Evolutionary conservation across 257 asterid genomes (phyloP).

Genomic region (Penstemon newberryi): DNA sequence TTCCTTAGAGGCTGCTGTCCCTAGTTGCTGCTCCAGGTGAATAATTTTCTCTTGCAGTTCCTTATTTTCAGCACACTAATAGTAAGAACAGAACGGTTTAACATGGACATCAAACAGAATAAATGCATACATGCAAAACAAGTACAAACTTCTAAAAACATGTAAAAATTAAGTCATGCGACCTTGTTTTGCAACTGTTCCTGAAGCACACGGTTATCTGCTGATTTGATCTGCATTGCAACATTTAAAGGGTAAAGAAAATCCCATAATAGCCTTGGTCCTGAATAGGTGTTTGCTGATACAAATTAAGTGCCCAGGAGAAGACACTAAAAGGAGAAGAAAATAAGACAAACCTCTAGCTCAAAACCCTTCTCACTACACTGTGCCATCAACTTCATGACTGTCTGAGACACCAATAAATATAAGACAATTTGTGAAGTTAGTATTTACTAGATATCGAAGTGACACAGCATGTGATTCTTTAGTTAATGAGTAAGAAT

Average conservation of each 20-base stretch:
- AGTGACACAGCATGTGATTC: not conserved
- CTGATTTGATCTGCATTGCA: conserved; percentile 77
- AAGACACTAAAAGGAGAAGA: conserved; percentile 11
- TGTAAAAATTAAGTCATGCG: not conserved
- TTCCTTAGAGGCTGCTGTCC: conserved; percentile 41
- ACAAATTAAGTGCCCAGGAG: not conserved
- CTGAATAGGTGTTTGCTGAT: conserved; percentile 1
- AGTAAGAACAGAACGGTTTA: conserved; percentile 32
- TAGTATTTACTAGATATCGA: not conserved
- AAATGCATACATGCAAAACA: conserved; percentile 18
- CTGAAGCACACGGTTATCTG: conserved; percentile 91
- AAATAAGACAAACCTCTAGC: conserved; percentile 68
- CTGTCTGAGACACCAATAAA: conserved; percentile 54
- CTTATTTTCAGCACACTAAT: conserved; percentile 71
- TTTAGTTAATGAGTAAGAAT: conserved; percentile 16
- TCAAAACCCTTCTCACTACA: conserved; percentile 85
- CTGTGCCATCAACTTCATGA: conserved; percentile 75
- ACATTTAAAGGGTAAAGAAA: conserved; percentile 35
- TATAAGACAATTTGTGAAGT: conserved; percentile 23
- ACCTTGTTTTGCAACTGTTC: conserved; percentile 95
- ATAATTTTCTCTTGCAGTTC: conserved; percentile 62
- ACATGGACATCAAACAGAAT: conserved; percentile 11
- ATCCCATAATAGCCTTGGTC: conserved; percentile 19
- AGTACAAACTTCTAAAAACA: conserved; percentile 7
- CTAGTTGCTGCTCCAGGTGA: conserved; percentile 71